Base-by-base conservation (phyloP, 179 eudicot genomes). In the Vitellaria paradoxa region DNA sequence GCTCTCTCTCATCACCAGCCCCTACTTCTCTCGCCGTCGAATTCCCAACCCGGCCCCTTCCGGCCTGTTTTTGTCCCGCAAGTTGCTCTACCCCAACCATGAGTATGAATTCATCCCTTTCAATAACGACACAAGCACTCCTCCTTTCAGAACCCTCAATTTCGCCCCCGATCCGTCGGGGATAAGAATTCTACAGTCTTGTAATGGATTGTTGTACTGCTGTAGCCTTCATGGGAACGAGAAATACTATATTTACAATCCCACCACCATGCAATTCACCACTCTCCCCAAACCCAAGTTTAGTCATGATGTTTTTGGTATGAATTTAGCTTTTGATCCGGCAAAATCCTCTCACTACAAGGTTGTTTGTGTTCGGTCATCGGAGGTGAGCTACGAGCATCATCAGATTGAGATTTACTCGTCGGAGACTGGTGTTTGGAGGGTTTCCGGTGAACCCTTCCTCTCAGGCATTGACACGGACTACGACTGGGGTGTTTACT, bases 251-350 rank as follows among this genome's bases (percentile, higher is more conserved):
- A 55, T 81, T n/a, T 73, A 45, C 76, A 81, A 81, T 77, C 83
- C 80, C 12, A 77, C 80, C 6, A 77, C 77, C 40, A 76, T 57
- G 37, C 65, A 24, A 30, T 42, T 42, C 45, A 4, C 45, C 6
- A 42, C 45, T 42, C 45, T 42, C 45, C 45, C 45, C 6, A 5
- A 42, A 42, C 45, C 45, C 45, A 42, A 42, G 3, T 5, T 42
- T 42, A 5, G 45, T 5, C 45, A 42, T 42, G 6, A 3, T 42
- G 45, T 42, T 5, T 3, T 42, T 42, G 74, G 68, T 67, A 5
- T 73, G 26, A 65, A 74, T 24, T 67, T 82, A 63, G 84, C 65
- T 24, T 78, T 73, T 9, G 72, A 82, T 46, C 84, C 84, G 37
- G 40, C 70, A 21, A 68, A 62, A 61, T 82, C 81, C 10, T 67